Evolutionary conservation across 1,284 basidiomycete genomes (phyloP), one percentile per base, ranked within the genome.

Genomic region (Schizophyllum amplum): DNA sequence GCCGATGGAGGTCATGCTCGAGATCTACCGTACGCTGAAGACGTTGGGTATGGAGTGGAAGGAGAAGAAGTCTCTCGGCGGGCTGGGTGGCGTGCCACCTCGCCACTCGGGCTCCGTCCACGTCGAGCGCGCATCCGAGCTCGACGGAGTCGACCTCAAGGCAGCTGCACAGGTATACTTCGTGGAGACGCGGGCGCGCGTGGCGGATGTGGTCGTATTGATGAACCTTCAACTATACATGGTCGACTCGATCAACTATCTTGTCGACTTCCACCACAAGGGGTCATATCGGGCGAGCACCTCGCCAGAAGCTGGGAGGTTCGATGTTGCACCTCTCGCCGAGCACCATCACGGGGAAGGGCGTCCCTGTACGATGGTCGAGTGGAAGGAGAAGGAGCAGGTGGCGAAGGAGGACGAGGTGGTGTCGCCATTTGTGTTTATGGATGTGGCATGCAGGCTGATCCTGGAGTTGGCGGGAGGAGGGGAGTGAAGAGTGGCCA

Each of bases 1-100:
- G 50, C 96, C 96, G 21, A 97, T 98, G 93, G 96, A 98, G 71
- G 96, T 99, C 50, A 98, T 99, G 95, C 76, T 98, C 23, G 96
- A 98, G 78, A 97, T 99, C 57, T 99, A 99, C 74, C 80, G 92
- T 60, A 97, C 95, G 55, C 74, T 99, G 57, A 90, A 91, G 72
- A 78, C 86, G 57, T 77, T 99, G n/a, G 92, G 91, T 20, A 98
- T 99, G 93, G 94, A 99, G 71, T 99, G 96, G 95, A 88, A 89
- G 69, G 86, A 89, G 75, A 91, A 90, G 75, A 78, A 77, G 63
- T 81, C 81, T 60, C 70, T 90, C 4, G 87, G 88, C 3, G 85
- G 86, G 1, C 67, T 90, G 11, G 86, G 84, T 2, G 82, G 81
- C 9, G 60, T 77, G 13, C 62, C 24, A 66, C 63, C 53, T 64